Base-by-base conservation (phyloP, 2,329 filamentous ascomycete species). In the Ascochyta lentis region DNA sequence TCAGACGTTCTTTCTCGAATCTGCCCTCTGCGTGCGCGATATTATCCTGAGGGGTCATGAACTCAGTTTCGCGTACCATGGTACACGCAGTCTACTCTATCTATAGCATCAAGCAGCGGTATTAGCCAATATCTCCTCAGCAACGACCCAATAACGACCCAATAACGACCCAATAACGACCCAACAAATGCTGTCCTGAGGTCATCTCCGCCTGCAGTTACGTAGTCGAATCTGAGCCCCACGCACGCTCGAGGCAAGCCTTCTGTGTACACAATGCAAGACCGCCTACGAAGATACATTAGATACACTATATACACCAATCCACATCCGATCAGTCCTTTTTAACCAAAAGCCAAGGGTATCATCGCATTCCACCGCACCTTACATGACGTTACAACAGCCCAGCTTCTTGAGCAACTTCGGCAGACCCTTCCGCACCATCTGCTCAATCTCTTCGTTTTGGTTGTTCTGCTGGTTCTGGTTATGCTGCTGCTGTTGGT, bases 311-410 rank as follows among this genome's bases (percentile, higher is more conserved):
- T 37, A 16, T 49, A 42, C 15, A 35, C 33, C 33, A 35, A 35
- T 44, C 16, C 27, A 23, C 27, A 23, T 27, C 4, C 3, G 27
- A 45, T 22, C n/a, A 42, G 19, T 24, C 16, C 22, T 38, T 46
- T 38, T 31, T 31, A 50, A 46, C n/a, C 40, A 48, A 43, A 40
- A 43, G 37, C 47, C 41, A 40, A 45, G 58, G 58, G 58, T 60
- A 60, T 60, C 47, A 58, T 58, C 42, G 24, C 45, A 42, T 33
- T 43, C 37, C 24, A 40, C 24, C 33, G 41, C 26, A 6, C 33
- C 35, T 58, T 61, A 94, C 90, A 93, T 93, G 67, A 94, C 84
- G 35, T 85, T 79, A 79, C 90, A 93, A 77, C 89, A 93, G 37
- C 79, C 77, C 72, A 92, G 72, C 77, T 87, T 87, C 68, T 81